Percentiles rank a stretch among this genome's conserved stretches.
Evolutionary conservation across 1,284 basidiomycete genomes (phyloP).

Genomic region (Boletus mariae): DNA sequence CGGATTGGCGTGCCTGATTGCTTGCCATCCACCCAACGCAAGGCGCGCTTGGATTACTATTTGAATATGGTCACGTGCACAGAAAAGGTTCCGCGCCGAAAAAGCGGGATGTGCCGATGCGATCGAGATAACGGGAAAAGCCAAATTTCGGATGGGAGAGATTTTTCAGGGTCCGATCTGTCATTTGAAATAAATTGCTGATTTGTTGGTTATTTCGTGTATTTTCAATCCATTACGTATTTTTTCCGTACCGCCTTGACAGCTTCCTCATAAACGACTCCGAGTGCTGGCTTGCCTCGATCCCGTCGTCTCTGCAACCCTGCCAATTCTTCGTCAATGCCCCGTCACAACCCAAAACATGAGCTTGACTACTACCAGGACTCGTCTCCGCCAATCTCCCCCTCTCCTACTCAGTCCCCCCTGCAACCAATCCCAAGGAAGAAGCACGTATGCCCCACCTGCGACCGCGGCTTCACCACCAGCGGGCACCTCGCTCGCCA

Average conservation of each 20-base stretch:
- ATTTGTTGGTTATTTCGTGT: constrained; percentile 22
- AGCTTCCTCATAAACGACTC: constrained; percentile 34
- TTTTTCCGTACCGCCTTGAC: constrained; percentile 35
- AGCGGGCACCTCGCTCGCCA: constrained; percentile 82
- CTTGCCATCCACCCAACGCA: neutral
- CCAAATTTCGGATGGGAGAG: constrained; percentile 16
- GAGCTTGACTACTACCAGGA: constrained; percentile 27
- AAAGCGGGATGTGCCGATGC: constrained; percentile 32
- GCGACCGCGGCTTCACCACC: constrained; percentile 75
- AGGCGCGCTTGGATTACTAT: neutral
- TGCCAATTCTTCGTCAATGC: constrained; percentile 23
- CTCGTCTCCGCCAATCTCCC: constrained; percentile 20
- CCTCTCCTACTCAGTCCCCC: constrained; percentile 5
- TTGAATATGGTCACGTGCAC: constrained; percentile 6
- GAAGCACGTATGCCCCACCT: constrained; percentile 62
- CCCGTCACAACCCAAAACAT: constrained; percentile 30
- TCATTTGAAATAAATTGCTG: constrained; percentile 28
- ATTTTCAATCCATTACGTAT: constrained; percentile 32
- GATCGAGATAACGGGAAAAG: constrained; percentile 34
- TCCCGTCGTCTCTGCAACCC: constrained; percentile 29
- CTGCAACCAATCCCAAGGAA: constrained; percentile 37
- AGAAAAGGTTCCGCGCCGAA: constrained; percentile 34
- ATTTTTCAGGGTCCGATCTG: constrained; percentile 34
- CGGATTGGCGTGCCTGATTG: constrained; percentile 27
- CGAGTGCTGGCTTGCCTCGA: constrained; percentile 24